Percentiles rank a stretch among this genome's conserved stretches.
These are phyloP conservation scores for Plasmodium gallinaceum DNA, from an alignment of 169 alveolate species.

Conservation along the genomic window DNA sequence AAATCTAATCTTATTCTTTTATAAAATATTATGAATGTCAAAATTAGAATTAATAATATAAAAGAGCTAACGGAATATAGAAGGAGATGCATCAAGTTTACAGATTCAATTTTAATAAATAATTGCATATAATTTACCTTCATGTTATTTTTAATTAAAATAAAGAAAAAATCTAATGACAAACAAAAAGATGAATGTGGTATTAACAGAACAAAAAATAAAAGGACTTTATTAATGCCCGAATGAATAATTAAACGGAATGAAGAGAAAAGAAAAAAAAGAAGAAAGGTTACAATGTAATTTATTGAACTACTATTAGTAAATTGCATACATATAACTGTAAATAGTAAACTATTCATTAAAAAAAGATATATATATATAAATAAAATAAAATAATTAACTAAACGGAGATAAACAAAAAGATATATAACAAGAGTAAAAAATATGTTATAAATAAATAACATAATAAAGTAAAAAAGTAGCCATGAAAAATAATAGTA, in stretches of 20 bases:
- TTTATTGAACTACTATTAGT: conserved; percentile 49
- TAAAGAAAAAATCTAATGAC: conserved; percentile 57
- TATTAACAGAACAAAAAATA: conserved; percentile 24
- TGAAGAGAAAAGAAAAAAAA: conserved; percentile 50
- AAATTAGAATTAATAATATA: conserved; percentile 11
- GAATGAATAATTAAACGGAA: conserved; percentile 73
- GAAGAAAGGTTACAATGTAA: conserved; percentile 57
- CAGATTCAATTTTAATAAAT: conserved; percentile 36
- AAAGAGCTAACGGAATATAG: conserved; percentile 37
- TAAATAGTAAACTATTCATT: conserved; percentile 47
- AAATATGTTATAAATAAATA: conserved; percentile 42
- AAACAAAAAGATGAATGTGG: conserved; percentile 68
- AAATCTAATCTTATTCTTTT: background rate
- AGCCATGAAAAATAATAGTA: conserved; percentile 68
- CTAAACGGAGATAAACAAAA: conserved; percentile 14
- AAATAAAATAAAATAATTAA: conserved; percentile 41
- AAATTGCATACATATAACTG: conserved; percentile 65
- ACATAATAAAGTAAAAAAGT: conserved; percentile 37
- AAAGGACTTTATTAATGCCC: conserved; percentile 1
- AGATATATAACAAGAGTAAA: conserved; percentile 37
- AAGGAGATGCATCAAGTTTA: conserved; percentile 34
- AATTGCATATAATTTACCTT: conserved; percentile 14
- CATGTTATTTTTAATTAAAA: conserved; percentile 49
- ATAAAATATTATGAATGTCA: conserved; percentile 26
- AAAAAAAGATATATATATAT: conserved; percentile 25